These are phyloP conservation scores for Capsicum baccatum DNA, from an alignment of 257 asterid genomes.

Conservation along the genomic window DNA sequence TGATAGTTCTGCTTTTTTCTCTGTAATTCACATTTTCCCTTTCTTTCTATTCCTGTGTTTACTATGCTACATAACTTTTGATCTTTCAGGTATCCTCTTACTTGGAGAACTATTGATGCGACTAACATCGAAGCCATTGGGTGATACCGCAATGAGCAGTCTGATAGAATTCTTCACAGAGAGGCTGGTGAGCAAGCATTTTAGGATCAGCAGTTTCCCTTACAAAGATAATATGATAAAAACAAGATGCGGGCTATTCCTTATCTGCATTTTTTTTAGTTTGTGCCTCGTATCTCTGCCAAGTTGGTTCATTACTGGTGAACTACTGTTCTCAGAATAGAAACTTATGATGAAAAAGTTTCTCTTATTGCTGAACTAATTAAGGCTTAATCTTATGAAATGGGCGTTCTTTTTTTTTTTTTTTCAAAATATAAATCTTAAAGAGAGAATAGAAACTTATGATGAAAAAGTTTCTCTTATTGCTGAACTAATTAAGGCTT, in stretches of 20 bases:
- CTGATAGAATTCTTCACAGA: conserved; percentile 81
- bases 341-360: conserved; percentile 5
- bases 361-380: conserved; percentile 19
- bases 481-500: conserved; percentile 14
- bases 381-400: conserved; percentile 19
- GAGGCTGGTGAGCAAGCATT: conserved; percentile 72
- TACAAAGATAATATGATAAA: not conserved
- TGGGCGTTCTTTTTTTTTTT: not conserved
- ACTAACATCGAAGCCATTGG: conserved; percentile 62
- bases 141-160: conserved; percentile 64
- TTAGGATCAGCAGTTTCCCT: conserved; percentile 10
- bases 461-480: conserved; percentile 19
- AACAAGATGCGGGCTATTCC: not conserved
- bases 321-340: conserved; percentile 17
- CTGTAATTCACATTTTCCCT: not conserved
- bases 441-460: not conserved
- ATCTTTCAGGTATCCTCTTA: conserved; percentile 72
- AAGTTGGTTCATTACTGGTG: conserved; percentile 19
- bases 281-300: not conserved
- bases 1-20: conserved; percentile 9
- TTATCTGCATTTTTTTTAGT: not conserved
- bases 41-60: not conserved
- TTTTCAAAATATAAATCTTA: not conserved
- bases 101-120: conserved; percentile 74
- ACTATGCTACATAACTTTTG: conserved; percentile 26